Conservation (phyloP, 1,284 basidiomycete genomes). For the Ustilago loliicola region DNA sequence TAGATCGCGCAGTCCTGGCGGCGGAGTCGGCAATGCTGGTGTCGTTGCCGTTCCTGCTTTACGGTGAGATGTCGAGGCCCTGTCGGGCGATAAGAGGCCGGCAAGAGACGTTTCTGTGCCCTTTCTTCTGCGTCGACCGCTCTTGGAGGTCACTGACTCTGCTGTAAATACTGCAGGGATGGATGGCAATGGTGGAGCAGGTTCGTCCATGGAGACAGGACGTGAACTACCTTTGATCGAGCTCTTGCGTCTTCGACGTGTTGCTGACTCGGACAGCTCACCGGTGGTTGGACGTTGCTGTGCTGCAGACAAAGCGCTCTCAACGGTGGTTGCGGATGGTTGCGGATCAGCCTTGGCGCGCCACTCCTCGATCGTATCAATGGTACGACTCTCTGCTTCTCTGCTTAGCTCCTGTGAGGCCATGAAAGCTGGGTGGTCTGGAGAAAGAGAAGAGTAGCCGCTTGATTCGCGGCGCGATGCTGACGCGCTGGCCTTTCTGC, state of each 20-base stretch:
- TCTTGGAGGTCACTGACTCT: conserved; percentile 40
- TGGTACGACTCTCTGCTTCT: conserved; percentile 37
- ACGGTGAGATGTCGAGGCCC: conserved; percentile 14
- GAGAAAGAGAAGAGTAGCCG: conserved; percentile 23
- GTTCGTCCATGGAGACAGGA: conserved; percentile 32
- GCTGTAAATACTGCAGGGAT: conserved; percentile 18
- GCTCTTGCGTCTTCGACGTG: conserved; percentile 36
- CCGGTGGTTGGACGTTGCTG: neutral
- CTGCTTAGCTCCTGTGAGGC: conserved; percentile 40
- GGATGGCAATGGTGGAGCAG: conserved; percentile 28
- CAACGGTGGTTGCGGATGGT: neutral
- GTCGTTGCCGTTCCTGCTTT: neutral
- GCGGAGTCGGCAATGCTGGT: conserved; percentile 2
- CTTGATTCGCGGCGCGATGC: conserved; percentile 24
- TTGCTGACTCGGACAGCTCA: conserved; percentile 15
- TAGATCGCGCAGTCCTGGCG: conserved; percentile 32
- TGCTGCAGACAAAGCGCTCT: neutral
- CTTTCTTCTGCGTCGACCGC: conserved; percentile 24
- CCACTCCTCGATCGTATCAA: conserved; percentile 56
- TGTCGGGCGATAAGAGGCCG: conserved; percentile 21
- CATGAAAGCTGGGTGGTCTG: conserved; percentile 41
- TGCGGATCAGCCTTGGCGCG: conserved; percentile 29
- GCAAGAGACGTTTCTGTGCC: conserved; percentile 23
- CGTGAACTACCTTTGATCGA: conserved; percentile 28
- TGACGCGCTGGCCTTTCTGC: conserved; percentile 33